These are phyloP conservation scores for Naganishia albida DNA, from an alignment of 1,284 basidiomycete genomes.

Conservation along the genomic window DNA sequence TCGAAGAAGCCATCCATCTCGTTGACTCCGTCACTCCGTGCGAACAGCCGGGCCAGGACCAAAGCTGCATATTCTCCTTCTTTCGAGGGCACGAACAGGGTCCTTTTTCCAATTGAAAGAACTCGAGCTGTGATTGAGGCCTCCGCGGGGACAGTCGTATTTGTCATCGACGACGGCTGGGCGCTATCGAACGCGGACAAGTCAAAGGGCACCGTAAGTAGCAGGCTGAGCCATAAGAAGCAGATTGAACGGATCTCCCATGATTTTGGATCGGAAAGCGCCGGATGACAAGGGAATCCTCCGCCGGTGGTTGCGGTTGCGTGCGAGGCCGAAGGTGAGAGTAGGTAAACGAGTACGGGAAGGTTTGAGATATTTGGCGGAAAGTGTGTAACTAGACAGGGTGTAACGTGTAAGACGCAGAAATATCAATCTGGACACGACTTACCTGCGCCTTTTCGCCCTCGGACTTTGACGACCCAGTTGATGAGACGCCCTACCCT, in stretches of 20 bases:
- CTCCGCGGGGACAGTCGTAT: not conserved
- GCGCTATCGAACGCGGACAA: constrained; percentile 74
- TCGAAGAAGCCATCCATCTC: constrained; percentile 44
- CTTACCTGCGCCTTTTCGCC: constrained; percentile 89
- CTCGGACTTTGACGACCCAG: constrained; percentile 82
- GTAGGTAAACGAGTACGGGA: constrained; percentile 68
- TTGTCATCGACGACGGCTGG: constrained; percentile 4
- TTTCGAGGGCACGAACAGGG: constrained; percentile 48
- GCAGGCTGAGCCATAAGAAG: constrained; percentile 88
- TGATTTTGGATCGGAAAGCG: constrained; percentile 41
- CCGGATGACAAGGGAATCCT: constrained; percentile 44
- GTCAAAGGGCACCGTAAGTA: constrained; percentile 92
- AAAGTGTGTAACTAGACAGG: constrained; percentile 79
- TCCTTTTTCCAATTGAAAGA: constrained; percentile 54
- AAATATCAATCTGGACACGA: constrained; percentile 36
- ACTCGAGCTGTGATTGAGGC: constrained; percentile 1
- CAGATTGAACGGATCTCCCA: constrained; percentile 86
- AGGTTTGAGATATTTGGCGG: constrained; percentile 86
- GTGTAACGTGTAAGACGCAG: constrained; percentile 11
- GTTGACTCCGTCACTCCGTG: constrained; percentile 46
- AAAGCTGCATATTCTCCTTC: constrained; percentile 51
- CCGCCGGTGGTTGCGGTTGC: not conserved
- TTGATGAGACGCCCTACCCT: constrained; percentile 71
- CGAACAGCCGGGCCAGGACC: constrained; percentile 49
- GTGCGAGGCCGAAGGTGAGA: constrained; percentile 62